Evolutionary conservation across 2,329 filamentous ascomycete species (phyloP).

Genomic region (Beauveria asiatica): DNA sequence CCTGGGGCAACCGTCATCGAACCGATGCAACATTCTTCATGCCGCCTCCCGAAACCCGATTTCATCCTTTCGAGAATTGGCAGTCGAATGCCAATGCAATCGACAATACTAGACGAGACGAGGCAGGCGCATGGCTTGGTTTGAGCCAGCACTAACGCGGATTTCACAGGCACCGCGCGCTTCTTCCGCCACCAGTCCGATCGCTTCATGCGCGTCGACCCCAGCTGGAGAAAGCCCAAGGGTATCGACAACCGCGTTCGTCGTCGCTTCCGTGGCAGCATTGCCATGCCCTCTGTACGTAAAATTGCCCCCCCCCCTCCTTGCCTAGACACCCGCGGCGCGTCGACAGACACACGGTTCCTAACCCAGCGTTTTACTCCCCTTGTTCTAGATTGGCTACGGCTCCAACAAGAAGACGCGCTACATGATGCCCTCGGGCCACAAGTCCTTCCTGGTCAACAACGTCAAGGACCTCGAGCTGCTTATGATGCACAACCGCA

Average conservation of each 20-base stretch:
- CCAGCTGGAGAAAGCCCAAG: slow-evolving; percentile 99
- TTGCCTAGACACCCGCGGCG: background rate
- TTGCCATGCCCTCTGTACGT: slow-evolving; percentile 70
- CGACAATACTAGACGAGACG: background rate
- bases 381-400: slow-evolving; percentile 73
- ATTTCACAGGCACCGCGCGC: slow-evolving; percentile 69
- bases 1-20: background rate
- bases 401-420: slow-evolving; percentile 99
- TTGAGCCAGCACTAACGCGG: background rate
- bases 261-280: slow-evolving; percentile 92
- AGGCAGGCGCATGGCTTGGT: background rate
- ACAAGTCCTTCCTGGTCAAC: slow-evolving; percentile 99
- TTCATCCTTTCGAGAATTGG: background rate
- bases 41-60: background rate
- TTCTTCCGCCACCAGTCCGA: slow-evolving; percentile 98
- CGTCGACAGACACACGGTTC: background rate
- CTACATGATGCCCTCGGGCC: slow-evolving; percentile 97
- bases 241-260: slow-evolving; percentile 99
- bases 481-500: slow-evolving; percentile 99
- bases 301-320: slow-evolving; percentile 8
- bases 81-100: no score
- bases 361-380: no score
- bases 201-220: slow-evolving; percentile 84
- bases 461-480: slow-evolving; percentile 95
- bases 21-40: background rate